Evolutionary conservation across 441 rosid species (phyloP).

Genomic region (Pelargonium citronellum): DNA sequence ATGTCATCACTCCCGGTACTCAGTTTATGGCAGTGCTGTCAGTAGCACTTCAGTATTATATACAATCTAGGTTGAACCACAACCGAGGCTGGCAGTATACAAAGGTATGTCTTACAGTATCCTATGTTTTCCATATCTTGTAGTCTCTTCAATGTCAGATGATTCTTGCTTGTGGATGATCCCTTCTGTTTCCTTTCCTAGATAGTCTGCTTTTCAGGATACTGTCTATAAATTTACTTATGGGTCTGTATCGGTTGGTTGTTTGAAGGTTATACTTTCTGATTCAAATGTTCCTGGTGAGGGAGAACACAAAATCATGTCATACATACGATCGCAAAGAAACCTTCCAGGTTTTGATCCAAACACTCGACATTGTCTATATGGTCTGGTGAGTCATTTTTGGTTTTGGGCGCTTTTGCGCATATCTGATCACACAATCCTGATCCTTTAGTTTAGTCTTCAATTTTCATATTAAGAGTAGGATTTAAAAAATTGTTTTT

Average conservation of each 20-base stretch:
- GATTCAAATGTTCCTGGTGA: slow-evolving; percentile 95
- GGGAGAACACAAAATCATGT: slow-evolving; percentile 98
- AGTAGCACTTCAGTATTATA: slow-evolving; percentile 74
- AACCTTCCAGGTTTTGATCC: slow-evolving; percentile 80
- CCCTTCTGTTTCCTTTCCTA: slow-evolving; percentile 32
- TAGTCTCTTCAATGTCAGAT: slow-evolving; percentile 34
- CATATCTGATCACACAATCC: background rate
- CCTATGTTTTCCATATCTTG: slow-evolving; percentile 7
- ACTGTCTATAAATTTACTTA: slow-evolving; percentile 50
- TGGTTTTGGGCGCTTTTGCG: slow-evolving; percentile 6
- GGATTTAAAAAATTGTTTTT: slow-evolving; percentile 6
- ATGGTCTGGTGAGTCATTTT: slow-evolving; percentile 69
- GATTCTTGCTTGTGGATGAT: slow-evolving; percentile 40
- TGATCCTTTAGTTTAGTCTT: background rate
- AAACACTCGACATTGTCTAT: slow-evolving; percentile 84
- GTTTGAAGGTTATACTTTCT: slow-evolving; percentile 94
- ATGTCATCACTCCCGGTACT: slow-evolving; percentile 98
- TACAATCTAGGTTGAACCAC: slow-evolving; percentile 76
- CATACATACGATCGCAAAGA: slow-evolving; percentile 80
- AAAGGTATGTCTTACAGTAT: slow-evolving; percentile 56
- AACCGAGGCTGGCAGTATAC: slow-evolving; percentile 70
- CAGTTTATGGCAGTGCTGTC: slow-evolving; percentile 86
- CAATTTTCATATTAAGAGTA: background rate
- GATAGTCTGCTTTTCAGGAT: slow-evolving; percentile 43
- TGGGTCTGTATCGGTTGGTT: slow-evolving; percentile 56